phyloP scores from a whole-genome alignment of 768 basidiomycete species.

The Fomitopsis serialis region DNA sequence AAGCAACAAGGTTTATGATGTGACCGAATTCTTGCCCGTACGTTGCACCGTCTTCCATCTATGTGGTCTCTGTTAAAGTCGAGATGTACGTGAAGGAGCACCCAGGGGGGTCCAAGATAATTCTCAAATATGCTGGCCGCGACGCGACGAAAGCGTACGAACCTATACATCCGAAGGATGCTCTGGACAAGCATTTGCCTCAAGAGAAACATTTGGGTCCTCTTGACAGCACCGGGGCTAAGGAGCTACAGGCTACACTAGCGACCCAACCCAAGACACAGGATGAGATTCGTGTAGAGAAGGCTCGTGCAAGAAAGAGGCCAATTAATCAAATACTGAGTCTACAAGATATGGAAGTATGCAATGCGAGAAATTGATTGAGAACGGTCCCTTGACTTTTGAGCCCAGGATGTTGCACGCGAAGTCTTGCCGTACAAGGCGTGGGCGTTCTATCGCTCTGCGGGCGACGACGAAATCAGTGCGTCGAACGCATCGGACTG shows the following conservation, averaged over 20 bases:
- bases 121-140: constrained; percentile 78
- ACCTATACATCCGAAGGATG: constrained; percentile 82
- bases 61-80: neutral
- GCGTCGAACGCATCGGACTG: too few relatives aligned
- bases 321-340: constrained; percentile 67
- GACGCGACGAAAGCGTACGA: constrained; percentile 75
- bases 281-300: constrained; percentile 65
- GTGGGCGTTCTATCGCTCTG: constrained; percentile 79
- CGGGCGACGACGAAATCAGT: constrained; percentile 83
- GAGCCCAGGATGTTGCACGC: constrained; percentile 58
- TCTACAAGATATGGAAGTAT: constrained; percentile 79
- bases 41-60: constrained; percentile 7
- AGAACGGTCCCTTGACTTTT: neutral
- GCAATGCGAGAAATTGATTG: neutral
- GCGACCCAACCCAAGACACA: constrained; percentile 40
- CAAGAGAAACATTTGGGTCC: constrained; percentile 67
- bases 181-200: constrained; percentile 67
- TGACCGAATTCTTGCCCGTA: constrained; percentile 72
- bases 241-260: constrained; percentile 53
- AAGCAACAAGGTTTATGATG: constrained; percentile 76
- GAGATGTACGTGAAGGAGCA: constrained; percentile 43
- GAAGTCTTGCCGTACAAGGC: constrained; percentile 69
- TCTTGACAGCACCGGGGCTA: constrained; percentile 44
- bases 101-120: constrained; percentile 80
- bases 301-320: constrained; percentile 55